Evolutionary conservation across 1,284 basidiomycete genomes (phyloP), one percentile per base, ranked within the genome.

Genomic region (Sanguinoderma infundibulare): DNA sequence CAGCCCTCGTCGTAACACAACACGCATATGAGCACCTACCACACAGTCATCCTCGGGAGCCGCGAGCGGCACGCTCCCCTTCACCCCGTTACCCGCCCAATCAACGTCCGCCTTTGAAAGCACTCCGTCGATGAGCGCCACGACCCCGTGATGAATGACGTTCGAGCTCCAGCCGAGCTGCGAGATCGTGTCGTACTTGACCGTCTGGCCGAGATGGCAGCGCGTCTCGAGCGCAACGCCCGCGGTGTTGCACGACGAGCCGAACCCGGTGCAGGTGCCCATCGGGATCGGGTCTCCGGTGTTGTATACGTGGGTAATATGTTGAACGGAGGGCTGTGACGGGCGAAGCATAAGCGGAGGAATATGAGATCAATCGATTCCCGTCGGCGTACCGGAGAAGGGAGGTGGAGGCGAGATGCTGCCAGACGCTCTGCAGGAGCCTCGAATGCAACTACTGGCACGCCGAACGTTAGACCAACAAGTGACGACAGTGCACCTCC

Each of bases 351-450:
- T 12, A n/a, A n/a, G n/a, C 32, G 14, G 10, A 47, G 14, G 28
- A 39, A 30, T n/a, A 9, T 9, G 51, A 51, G 38, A 51, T 40
- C 20, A 20, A 17, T 12, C 8, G 15, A 9, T 14, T 6, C 17
- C 17, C 8, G n/a, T 38, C 15, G 58, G 28, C 86, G 67, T 73
- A 91, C 90, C 0, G 91, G 89, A 53, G 83, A 82, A 0, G 97
- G 97, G 7, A 99, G 83, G 76, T 99, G 98, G 24, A 99, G 80
- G n/a, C 97, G 85, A 44, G 78, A 73, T 1, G 98, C 88, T 1
- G 98, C 92, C 69, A 97, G 83, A 64, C 84, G 86, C 67, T 99
- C 98, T 4, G 94, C 96, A 0, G 96, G 96, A 12, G 95, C 83
- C 79, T 98, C 96, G 71, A 97, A 97, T 0, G 95, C 83, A 24